Conservation (phyloP, 495 filamentous ascomycete species). For the Hypoxylon trugodes region DNA sequence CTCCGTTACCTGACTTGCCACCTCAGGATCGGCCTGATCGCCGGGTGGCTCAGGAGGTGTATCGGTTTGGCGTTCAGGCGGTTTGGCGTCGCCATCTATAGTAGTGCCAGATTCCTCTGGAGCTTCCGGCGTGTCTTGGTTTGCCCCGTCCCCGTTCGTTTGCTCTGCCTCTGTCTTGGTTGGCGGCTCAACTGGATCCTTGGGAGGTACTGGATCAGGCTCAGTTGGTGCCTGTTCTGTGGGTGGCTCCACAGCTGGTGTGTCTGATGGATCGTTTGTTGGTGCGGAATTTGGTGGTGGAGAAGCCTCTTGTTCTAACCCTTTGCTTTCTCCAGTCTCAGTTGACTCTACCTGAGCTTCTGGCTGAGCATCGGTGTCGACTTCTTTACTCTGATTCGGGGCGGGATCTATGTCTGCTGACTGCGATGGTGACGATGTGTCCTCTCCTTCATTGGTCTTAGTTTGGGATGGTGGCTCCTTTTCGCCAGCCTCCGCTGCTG, state of each 20-base stretch:
- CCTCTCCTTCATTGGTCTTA: slow-evolving; percentile 29
- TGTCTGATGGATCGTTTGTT: slow-evolving; percentile 5
- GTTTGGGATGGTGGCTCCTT: slow-evolving; percentile 25
- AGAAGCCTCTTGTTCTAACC: slow-evolving; percentile 24
- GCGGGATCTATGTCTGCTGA: slow-evolving; percentile 1
- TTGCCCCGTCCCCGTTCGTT: slow-evolving; percentile 10
- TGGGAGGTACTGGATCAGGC: not conserved
- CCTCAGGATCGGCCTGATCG: slow-evolving; percentile 5
- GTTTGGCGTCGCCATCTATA: slow-evolving; percentile 2
- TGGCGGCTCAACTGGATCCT: slow-evolving; percentile 3
- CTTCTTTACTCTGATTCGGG: slow-evolving; percentile 37
- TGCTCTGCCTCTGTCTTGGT: slow-evolving; percentile 17
- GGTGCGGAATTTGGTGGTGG: slow-evolving; percentile 13
- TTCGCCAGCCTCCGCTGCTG: slow-evolving; percentile 15
- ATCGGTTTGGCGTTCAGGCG: slow-evolving; percentile 25
- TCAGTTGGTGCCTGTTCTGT: not conserved
- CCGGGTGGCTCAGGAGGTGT: slow-evolving; percentile 10
- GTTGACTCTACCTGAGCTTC: slow-evolving; percentile 22
- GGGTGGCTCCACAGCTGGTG: slow-evolving; percentile 2
- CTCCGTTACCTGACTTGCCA: slow-evolving; percentile 1
- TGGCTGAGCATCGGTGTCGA: slow-evolving; percentile 24
- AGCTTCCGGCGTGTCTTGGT: slow-evolving; percentile 20
- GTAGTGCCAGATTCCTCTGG: slow-evolving; percentile 15
- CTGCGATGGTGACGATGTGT: slow-evolving; percentile 5
- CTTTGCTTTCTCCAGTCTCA: slow-evolving; percentile 25